These are phyloP conservation scores for Aegilops tauschii DNA, from an alignment of 176 grass and related monocot species.

Conservation along the genomic window DNA sequence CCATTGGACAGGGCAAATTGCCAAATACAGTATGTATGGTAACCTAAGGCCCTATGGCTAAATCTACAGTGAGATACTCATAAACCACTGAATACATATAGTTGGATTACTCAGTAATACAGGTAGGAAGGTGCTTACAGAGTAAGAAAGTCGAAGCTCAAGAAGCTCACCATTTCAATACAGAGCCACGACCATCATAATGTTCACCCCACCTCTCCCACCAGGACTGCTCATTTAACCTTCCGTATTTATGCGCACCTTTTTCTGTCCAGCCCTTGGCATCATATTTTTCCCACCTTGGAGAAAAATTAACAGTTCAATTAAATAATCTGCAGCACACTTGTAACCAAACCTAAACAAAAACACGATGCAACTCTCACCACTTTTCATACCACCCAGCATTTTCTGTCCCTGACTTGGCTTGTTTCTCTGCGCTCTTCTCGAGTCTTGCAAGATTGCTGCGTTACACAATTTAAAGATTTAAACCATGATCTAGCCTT, in stretches of 20 bases:
- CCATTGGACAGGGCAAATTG: neutral
- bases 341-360: slow-evolving; percentile 4
- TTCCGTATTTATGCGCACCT: slow-evolving; percentile 97
- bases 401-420: slow-evolving; percentile 81
- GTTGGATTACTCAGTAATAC: neutral
- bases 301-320: slow-evolving; percentile 20
- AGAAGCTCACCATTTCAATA: slow-evolving; percentile 86
- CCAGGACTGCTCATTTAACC: slow-evolving; percentile 92
- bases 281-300: slow-evolving; percentile 99
- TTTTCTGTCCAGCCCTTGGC: slow-evolving; percentile 98
- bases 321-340: neutral
- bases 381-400: slow-evolving; percentile 99
- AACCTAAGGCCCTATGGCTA: neutral
- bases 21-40: neutral
- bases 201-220: slow-evolving; percentile 99
- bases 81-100: neutral
- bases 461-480: slow-evolving; percentile 11
- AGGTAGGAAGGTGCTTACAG: neutral
- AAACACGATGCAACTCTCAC: slow-evolving; percentile 44
- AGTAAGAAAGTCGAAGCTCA: neutral
- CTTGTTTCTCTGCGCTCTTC: slow-evolving; percentile 92
- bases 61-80: neutral
- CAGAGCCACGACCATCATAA: slow-evolving; percentile 88
- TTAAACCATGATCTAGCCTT: neutral
- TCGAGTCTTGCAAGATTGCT: slow-evolving; percentile 99